phyloP scores from a whole-genome alignment of 169 alveolate species.

The Eimeria necatrix region DNA sequence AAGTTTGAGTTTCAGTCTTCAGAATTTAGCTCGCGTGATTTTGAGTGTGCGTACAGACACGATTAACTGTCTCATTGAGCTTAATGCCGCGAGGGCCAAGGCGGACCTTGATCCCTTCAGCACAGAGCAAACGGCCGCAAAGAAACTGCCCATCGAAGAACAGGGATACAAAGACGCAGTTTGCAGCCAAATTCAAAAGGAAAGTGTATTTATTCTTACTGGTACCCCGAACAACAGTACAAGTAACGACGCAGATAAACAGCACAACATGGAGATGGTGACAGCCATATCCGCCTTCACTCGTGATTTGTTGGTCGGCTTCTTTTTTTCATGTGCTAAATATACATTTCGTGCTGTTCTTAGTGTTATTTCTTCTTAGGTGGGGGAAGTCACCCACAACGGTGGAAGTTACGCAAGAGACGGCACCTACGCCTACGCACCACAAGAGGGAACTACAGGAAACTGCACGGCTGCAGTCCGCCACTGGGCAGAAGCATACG shows the following conservation, averaged over 20 bases:
- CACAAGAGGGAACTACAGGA: not conserved
- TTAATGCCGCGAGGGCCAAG: not conserved
- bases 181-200: not conserved
- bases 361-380: too few relatives aligned
- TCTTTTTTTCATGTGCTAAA: too few relatives aligned
- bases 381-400: too few relatives aligned
- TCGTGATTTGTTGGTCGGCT: too few relatives aligned
- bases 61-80: not conserved
- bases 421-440: slow-evolving; percentile 54
- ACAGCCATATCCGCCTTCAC: too few relatives aligned
- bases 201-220: not conserved
- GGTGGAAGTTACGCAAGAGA: not conserved
- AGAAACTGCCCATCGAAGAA: not conserved
- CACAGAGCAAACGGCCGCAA: not conserved
- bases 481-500: not conserved
- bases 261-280: too few relatives aligned
- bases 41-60: not conserved
- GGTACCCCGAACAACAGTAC: too few relatives aligned
- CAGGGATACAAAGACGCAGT: not conserved
- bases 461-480: not conserved
- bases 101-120: slow-evolving; percentile 25
- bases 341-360: too few relatives aligned
- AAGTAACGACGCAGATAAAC: too few relatives aligned
- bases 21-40: too few relatives aligned
- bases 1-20: too few relatives aligned